Percentiles rank a stretch among this genome's conserved stretches.
phyloP scores from a whole-genome alignment of 2,329 filamentous ascomycete species.

The Xylaria arbuscula region DNA sequence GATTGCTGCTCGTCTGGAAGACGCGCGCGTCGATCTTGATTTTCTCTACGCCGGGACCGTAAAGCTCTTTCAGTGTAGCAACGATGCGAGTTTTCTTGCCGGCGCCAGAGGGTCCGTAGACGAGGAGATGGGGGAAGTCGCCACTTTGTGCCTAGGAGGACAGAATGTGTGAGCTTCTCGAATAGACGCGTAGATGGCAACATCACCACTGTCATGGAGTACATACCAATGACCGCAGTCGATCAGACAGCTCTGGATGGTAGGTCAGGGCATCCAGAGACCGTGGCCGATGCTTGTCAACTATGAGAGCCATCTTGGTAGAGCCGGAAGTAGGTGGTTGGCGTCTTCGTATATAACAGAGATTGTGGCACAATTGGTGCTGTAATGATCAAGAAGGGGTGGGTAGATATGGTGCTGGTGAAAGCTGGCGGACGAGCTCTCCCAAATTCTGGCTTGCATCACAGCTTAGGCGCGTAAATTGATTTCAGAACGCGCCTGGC shows the following conservation, averaged over 20 bases:
- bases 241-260: slow-evolving; percentile 86
- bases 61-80: slow-evolving; percentile 93
- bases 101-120: slow-evolving; percentile 95
- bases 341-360: neutral
- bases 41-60: slow-evolving; percentile 97
- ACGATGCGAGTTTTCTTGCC: slow-evolving; percentile 98
- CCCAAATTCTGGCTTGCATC: slow-evolving; percentile 7
- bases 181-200: slow-evolving; percentile 18
- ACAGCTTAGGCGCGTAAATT: slow-evolving; percentile 49
- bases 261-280: slow-evolving; percentile 85
- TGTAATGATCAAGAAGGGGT: neutral
- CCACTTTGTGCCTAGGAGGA: slow-evolving; percentile 85
- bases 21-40: slow-evolving; percentile 99
- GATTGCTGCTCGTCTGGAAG: slow-evolving; percentile 94
- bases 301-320: slow-evolving; percentile 71
- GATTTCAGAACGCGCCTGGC: slow-evolving; percentile 46
- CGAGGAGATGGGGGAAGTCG: slow-evolving; percentile 96
- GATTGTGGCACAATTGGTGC: slow-evolving; percentile 9
- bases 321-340: neutral
- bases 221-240: slow-evolving; percentile 84
- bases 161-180: slow-evolving; percentile 22
- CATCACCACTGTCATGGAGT: neutral
- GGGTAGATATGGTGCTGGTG: slow-evolving; percentile 11
- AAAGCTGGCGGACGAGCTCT: slow-evolving; percentile 8
- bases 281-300: slow-evolving; percentile 78